Evolutionary conservation across 352 stramenopile species (phyloP).

Genomic region (Aphanomyces astaci): DNA sequence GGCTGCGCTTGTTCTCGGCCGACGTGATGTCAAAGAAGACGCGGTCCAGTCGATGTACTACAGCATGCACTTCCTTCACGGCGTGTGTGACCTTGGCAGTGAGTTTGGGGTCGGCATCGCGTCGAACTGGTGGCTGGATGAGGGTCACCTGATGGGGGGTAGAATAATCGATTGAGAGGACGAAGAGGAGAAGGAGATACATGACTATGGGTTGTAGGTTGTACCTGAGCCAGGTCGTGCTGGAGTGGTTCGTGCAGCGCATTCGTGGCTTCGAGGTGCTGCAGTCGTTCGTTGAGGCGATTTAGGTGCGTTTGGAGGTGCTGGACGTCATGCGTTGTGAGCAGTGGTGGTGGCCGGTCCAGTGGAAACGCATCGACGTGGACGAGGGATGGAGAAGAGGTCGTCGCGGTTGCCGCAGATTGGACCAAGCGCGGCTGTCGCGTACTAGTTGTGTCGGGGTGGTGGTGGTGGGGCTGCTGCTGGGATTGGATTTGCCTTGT

Average conservation of each 20-base stretch:
- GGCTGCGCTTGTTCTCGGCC: constrained; percentile 60
- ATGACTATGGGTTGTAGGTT: background rate
- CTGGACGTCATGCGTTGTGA: background rate
- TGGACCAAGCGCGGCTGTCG: background rate
- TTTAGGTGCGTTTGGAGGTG: background rate
- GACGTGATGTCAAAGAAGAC: constrained; percentile 72
- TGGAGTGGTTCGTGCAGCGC: background rate
- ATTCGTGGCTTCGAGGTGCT: background rate
- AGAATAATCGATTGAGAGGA: too few relatives aligned
- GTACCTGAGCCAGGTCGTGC: background rate
- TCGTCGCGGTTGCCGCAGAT: background rate
- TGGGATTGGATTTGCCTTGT: background rate
- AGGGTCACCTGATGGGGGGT: background rate
- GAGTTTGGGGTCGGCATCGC: constrained; percentile 24
- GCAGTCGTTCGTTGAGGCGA: background rate
- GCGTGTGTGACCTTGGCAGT: constrained; percentile 48
- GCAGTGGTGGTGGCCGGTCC: background rate
- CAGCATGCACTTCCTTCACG: constrained; percentile 56
- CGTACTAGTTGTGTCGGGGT: background rate
- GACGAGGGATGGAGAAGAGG: background rate
- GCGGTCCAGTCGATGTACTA: constrained; percentile 52
- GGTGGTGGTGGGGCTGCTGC: background rate
- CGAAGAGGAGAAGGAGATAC: background rate
- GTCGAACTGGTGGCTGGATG: background rate
- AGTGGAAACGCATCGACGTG: background rate